A percentile compares a stretch with the other conserved stretches of the same genome.
These are phyloP conservation scores for Hypomontagnella monticulosa DNA, from an alignment of 495 filamentous ascomycete species.

Conservation along the genomic window DNA sequence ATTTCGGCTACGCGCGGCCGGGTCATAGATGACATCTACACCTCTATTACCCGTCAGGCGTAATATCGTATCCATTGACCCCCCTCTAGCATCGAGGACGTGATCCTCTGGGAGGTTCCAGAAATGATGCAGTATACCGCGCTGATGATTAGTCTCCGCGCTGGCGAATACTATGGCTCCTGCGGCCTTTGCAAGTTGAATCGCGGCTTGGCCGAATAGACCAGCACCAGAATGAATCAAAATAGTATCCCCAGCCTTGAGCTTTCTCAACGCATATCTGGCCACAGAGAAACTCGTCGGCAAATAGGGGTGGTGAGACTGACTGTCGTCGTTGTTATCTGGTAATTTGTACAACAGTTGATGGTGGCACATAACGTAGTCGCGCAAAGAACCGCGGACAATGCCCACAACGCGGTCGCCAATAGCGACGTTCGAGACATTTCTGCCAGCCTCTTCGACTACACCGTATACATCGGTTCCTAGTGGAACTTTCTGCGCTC, in stretches of 20 bases:
- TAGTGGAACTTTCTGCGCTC: constrained; percentile 38
- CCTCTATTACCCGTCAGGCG: constrained; percentile 55
- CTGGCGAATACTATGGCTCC: constrained; percentile 60
- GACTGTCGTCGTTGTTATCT: constrained; percentile 46
- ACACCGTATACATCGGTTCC: constrained; percentile 56
- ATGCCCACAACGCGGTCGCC: constrained; percentile 55
- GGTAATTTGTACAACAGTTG: constrained; percentile 41
- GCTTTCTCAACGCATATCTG: constrained; percentile 49
- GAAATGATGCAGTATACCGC: constrained; percentile 48
- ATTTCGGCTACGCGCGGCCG: constrained; percentile 31
- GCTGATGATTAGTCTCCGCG: constrained; percentile 51
- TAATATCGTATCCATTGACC: constrained; percentile 50
- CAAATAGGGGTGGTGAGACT: constrained; percentile 51
- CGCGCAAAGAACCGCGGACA: constrained; percentile 45
- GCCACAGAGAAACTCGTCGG: constrained; percentile 59
- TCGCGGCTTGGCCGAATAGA: constrained; percentile 60
- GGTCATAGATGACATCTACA: constrained; percentile 67
- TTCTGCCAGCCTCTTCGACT: constrained; percentile 49
- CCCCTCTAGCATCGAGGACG: constrained; percentile 52
- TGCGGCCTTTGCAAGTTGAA: constrained; percentile 53
- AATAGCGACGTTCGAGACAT: constrained; percentile 45
- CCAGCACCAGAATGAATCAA: constrained; percentile 62
- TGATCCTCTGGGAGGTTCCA: constrained; percentile 51
- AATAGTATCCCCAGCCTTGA: constrained; percentile 52
- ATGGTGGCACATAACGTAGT: constrained; percentile 31